Percentiles rank a stretch among this genome's conserved stretches.
Conservation (phyloP, 345 rosid species). For the Eucalyptus regnans region DNA sequence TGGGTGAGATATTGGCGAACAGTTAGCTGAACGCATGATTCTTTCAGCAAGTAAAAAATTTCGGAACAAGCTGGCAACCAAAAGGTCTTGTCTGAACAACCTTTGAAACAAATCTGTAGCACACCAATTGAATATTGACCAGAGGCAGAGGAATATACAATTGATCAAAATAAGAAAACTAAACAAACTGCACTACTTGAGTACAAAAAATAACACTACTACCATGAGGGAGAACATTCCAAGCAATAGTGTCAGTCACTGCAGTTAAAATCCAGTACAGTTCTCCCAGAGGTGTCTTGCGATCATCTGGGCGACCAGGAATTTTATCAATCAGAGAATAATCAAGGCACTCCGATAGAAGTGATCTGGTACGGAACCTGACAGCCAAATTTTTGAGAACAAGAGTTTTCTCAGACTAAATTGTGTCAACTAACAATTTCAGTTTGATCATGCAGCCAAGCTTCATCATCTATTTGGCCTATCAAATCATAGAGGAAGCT, state of each 20-base stretch:
- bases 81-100: slow-evolving; percentile 91
- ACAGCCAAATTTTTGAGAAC: slow-evolving; percentile 3
- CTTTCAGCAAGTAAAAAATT: slow-evolving; percentile 98
- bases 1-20: slow-evolving; percentile 94
- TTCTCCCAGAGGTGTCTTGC: slow-evolving; percentile 94
- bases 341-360: slow-evolving; percentile 74
- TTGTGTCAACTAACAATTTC: background rate
- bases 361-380: slow-evolving; percentile 92
- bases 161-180: background rate
- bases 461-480: background rate
- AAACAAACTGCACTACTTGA: background rate
- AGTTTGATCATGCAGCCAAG: background rate
- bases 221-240: slow-evolving; percentile 99
- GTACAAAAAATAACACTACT: slow-evolving; percentile 5
- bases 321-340: slow-evolving; percentile 84
- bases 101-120: slow-evolving; percentile 83
- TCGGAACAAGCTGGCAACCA: slow-evolving; percentile 95
- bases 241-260: slow-evolving; percentile 97
- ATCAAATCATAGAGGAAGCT: background rate
- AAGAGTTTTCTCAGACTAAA: slow-evolving; percentile 6
- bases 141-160: background rate
- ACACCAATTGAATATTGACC: slow-evolving; percentile 3
- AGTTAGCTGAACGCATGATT: slow-evolving; percentile 97
- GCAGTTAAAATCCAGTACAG: slow-evolving; percentile 99
- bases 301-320: slow-evolving; percentile 98